Evolutionary conservation across 768 basidiomycete species (phyloP), one percentile per base, ranked within the genome.

Genomic region (Termitomyces sp.): DNA sequence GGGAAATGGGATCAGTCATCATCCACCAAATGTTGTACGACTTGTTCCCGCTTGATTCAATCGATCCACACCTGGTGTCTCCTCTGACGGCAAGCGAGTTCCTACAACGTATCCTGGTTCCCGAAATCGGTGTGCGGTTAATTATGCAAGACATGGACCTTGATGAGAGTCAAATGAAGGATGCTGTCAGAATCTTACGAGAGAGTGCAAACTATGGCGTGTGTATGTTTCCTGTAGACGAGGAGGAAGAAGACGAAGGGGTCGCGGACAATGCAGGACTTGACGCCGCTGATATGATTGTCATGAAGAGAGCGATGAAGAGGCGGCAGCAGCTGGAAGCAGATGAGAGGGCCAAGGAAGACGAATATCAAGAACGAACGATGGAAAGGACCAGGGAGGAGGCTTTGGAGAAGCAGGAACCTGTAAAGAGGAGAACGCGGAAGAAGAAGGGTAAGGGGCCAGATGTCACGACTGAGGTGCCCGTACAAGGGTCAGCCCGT

Each of bases 171-270:
- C 66, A 70, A 0, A 64, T 70, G 51, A 63, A 73, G 18, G 67
- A 77, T 47, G 92, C 90, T 0, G 66, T 88, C 12, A 67, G 72
- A 23, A 83, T 91, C 5, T 70, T 95, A 51, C 79, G 84, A 32
- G 87, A 91, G 49, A 95, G 93, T 60, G 81, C 88, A 0, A 82
- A 82, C 38, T 97, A 93, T 68, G 95, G 95, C 0, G 86, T 87
- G 8, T 86, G 88, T 6, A 89, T 91, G 86, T 95, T 93, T 69
- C 90, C 91, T 0, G 87, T 85, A 44, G 82, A 81, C 46, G 78
- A 73, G 0, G 87, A 84, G 43, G 81, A 81, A 49, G 78, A 72
- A 3, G 77, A 74, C 3, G 78, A 75, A 38, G 68, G 57, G 0
- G 68, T 65, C 23, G 58, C 63, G 16, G 67, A 71, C 23, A 60